phyloP scores from a whole-genome alignment of 176 grass and related monocot genomes.

The Ananas comosus region DNA sequence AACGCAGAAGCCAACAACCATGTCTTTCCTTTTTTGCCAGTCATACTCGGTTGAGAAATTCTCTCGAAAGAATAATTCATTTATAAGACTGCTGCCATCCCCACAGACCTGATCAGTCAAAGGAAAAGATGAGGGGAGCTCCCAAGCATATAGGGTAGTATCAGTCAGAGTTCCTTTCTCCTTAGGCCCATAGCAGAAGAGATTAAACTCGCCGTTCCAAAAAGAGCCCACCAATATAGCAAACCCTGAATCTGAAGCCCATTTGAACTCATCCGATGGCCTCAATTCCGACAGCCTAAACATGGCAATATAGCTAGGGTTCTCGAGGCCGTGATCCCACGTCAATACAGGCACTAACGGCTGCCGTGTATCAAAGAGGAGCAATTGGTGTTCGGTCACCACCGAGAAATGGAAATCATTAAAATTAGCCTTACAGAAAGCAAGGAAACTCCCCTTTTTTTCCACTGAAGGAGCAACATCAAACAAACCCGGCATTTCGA shows the following conservation, averaged over 20 bases:
- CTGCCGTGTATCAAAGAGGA: slow-evolving; percentile 50
- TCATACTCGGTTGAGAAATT: slow-evolving; percentile 22
- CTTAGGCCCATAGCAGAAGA: slow-evolving; percentile 61
- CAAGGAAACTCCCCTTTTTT: slow-evolving; percentile 39
- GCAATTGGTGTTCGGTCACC: slow-evolving; percentile 44
- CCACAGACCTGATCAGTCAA: slow-evolving; percentile 29
- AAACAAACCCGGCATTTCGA: slow-evolving; percentile 34
- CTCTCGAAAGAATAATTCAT: slow-evolving; percentile 33
- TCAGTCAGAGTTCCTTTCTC: slow-evolving; percentile 25
- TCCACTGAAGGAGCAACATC: slow-evolving; percentile 32
- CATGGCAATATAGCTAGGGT: slow-evolving; percentile 54
- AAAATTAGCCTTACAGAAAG: slow-evolving; percentile 64
- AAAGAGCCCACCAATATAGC: slow-evolving; percentile 75
- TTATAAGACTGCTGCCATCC: slow-evolving; percentile 28
- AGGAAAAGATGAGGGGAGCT: slow-evolving; percentile 52
- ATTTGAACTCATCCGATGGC: slow-evolving; percentile 43
- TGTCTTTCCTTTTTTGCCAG: slow-evolving; percentile 25
- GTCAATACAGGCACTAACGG: slow-evolving; percentile 44
- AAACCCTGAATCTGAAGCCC: slow-evolving; percentile 45
- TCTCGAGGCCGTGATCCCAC: slow-evolving; percentile 62
- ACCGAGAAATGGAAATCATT: slow-evolving; percentile 61
- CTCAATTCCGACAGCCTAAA: slow-evolving; percentile 51
- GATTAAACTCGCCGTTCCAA: slow-evolving; percentile 37
- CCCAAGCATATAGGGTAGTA: slow-evolving; percentile 44
- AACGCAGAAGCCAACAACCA: slow-evolving; percentile 47